Base-by-base conservation (phyloP, 2,329 filamentous ascomycete species). In the Talaromyces sp. region DNA sequence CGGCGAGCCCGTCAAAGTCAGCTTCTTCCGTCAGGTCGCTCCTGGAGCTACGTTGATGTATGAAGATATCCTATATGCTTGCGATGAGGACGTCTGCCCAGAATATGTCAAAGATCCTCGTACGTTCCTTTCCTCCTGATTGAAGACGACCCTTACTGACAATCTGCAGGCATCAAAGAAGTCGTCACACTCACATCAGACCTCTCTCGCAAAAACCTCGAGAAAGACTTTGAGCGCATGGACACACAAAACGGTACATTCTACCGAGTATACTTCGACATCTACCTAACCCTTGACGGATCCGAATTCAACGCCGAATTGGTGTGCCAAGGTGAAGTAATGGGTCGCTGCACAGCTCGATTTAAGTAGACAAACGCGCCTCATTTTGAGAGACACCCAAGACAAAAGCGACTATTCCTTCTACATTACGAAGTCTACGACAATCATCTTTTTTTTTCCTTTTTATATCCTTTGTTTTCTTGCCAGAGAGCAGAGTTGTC, bases 161-260 rank as follows among this genome's bases (percentile, higher is more conserved):
- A 64, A 24, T 31, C 57, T 13, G 43, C 67, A 97, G 94, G 93
- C 71, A 98, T 98, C 86, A 98, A 98, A 86, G 95, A 98, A 80
- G 93, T 98, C 65, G 95, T 98, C 69, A 99, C 95, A 1, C 88
- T 99, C 60, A 98, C 95, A 1, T 98, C 94, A 1, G 95, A 99
- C 76, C 85, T 99, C 65, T 97, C 93, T 58, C 90, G 94, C 72
- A 99, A 98, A 85, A 98, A 98, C 77, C 89, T 99, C 13, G 95
- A 99, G 79, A 98, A 97, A 81, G 95, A 99, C 78, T 99, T 99
- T 74, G 95, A 99, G 81, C 89, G 95, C 75, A 98, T 98, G 95
- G 95, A 98, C 77, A 98, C 95, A 1, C 93, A 95, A 6, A 94
- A 99, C 78, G 95, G 95, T 68, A 96, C 92, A 3, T 97, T 97